These are phyloP conservation scores for Ophiocordyceps camponoti-floridani DNA, from an alignment of 2,329 filamentous ascomycete genomes.

Conservation along the genomic window DNA sequence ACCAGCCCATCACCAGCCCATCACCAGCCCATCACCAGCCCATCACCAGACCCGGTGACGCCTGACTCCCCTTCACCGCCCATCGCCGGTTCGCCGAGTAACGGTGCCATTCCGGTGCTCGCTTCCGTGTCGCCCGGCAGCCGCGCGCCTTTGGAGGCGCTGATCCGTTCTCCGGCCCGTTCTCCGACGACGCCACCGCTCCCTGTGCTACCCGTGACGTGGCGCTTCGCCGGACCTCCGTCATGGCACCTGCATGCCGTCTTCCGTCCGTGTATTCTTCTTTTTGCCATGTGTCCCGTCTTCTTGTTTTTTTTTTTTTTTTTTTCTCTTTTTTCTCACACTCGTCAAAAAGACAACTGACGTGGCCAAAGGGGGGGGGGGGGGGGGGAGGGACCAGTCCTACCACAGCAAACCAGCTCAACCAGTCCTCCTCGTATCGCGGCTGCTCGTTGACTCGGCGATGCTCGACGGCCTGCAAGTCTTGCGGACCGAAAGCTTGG, in stretches of 20 bases:
- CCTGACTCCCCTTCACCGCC: too few relatives aligned
- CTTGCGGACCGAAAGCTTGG: constrained; percentile 16
- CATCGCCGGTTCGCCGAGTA: too few relatives aligned
- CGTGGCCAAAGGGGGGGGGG: too few relatives aligned
- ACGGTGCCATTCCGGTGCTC: too few relatives aligned
- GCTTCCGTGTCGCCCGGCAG: too few relatives aligned
- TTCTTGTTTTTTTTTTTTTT: background rate
- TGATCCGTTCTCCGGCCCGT: too few relatives aligned
- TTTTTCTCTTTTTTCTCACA: background rate
- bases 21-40: too few relatives aligned
- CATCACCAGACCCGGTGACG: too few relatives aligned
- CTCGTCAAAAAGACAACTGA: too few relatives aligned
- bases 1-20: too few relatives aligned
- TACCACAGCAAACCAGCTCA: background rate
- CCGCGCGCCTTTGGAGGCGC: too few relatives aligned
- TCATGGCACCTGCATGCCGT: background rate
- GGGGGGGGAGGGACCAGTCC: too few relatives aligned
- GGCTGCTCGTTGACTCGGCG: constrained; percentile 14
- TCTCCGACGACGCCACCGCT: background rate
- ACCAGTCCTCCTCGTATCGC: constrained; percentile 6
- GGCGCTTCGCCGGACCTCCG: background rate
- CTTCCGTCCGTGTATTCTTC: background rate
- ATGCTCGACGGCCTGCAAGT: constrained; percentile 14
- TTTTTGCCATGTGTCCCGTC: background rate
- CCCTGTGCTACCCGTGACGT: background rate